Evolutionary conservation across 2,329 filamentous ascomycete genomes (phyloP).

Genomic region (Verticillium tricorpus): DNA sequence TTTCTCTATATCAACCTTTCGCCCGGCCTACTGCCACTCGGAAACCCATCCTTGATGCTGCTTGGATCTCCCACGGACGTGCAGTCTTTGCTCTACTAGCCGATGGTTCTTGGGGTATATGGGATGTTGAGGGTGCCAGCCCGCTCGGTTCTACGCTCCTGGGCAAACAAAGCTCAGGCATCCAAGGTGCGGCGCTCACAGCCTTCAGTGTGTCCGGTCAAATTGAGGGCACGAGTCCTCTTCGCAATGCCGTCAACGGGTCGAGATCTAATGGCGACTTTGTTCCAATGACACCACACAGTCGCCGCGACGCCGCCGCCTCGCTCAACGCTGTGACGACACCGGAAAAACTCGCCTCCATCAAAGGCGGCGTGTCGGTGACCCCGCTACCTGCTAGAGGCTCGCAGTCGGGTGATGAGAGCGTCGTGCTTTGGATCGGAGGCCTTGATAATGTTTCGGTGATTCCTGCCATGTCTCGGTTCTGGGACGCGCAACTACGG

Average conservation of each 20-base stretch:
- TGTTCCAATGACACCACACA: conserved; percentile 61
- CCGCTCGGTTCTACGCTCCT: conserved; percentile 42
- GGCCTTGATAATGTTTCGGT: conserved; percentile 52
- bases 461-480: conserved; percentile 49
- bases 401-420: conserved; percentile 46
- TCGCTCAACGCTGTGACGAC: conserved; percentile 37
- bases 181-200: conserved; percentile 54
- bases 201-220: conserved; percentile 54
- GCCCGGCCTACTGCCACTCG: conserved; percentile 42
- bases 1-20: conserved; percentile 58
- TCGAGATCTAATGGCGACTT: conserved; percentile 43
- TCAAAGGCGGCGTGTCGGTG: conserved; percentile 50
- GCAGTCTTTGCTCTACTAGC: conserved; percentile 55
- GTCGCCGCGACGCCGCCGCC: conserved; percentile 47
- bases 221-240: conserved; percentile 54
- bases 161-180: conserved; percentile 44
- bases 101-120: conserved; percentile 65
- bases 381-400: conserved; percentile 37
- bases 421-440: conserved; percentile 52
- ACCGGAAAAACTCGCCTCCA: conserved; percentile 45
- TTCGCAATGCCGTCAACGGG: conserved; percentile 39
- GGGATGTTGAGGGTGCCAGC: conserved; percentile 58
- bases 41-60: conserved; percentile 58
- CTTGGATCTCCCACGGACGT: conserved; percentile 57
- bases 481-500: conserved; percentile 57